A percentile compares a stretch with the other conserved stretches of the same genome.
Conservation (phyloP, 2,329 filamentous ascomycete species). For the Fusarium anguioides region DNA sequence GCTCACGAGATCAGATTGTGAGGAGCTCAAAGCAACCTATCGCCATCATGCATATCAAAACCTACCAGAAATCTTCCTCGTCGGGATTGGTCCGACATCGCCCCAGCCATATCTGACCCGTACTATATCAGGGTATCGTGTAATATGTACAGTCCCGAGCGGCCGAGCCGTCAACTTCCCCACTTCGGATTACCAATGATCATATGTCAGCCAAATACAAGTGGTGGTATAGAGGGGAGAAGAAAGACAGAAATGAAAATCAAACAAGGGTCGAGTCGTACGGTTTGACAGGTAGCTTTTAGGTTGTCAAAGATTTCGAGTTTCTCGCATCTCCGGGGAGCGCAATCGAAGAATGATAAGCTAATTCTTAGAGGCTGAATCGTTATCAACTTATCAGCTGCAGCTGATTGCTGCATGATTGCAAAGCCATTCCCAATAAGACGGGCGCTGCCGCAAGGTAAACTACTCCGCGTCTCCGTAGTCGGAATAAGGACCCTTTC, state of each 20-base stretch:
- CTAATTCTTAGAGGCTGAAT: slow-evolving; percentile 13
- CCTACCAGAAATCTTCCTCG: slow-evolving; percentile 28
- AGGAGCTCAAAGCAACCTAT: slow-evolving; percentile 32
- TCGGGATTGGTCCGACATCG: slow-evolving; percentile 46
- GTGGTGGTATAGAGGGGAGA: slow-evolving; percentile 26
- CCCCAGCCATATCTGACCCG: slow-evolving; percentile 19
- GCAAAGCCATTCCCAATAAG: slow-evolving; percentile 24
- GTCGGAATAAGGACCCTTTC: slow-evolving; percentile 42
- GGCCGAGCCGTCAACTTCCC: slow-evolving; percentile 18
- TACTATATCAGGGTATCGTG: not conserved
- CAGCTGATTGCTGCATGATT: slow-evolving; percentile 16
- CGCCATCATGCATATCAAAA: slow-evolving; percentile 19
- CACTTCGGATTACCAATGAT: slow-evolving; percentile 34
- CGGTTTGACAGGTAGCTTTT: slow-evolving; percentile 39
- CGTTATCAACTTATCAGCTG: slow-evolving; percentile 31
- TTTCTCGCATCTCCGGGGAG: slow-evolving; percentile 41
- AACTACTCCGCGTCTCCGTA: slow-evolving; percentile 45
- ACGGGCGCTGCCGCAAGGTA: slow-evolving; percentile 21
- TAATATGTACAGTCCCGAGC: slow-evolving; percentile 11
- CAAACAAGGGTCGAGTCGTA: slow-evolving; percentile 32
- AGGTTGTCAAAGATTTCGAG: slow-evolving; percentile 17
- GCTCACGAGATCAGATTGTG: slow-evolving; percentile 32
- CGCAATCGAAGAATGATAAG: not conserved
- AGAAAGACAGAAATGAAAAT: not conserved
- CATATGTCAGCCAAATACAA: slow-evolving; percentile 44